These are phyloP conservation scores for Drechslerella coelobrocha DNA, from an alignment of 2,329 filamentous ascomycete species.

Conservation along the genomic window DNA sequence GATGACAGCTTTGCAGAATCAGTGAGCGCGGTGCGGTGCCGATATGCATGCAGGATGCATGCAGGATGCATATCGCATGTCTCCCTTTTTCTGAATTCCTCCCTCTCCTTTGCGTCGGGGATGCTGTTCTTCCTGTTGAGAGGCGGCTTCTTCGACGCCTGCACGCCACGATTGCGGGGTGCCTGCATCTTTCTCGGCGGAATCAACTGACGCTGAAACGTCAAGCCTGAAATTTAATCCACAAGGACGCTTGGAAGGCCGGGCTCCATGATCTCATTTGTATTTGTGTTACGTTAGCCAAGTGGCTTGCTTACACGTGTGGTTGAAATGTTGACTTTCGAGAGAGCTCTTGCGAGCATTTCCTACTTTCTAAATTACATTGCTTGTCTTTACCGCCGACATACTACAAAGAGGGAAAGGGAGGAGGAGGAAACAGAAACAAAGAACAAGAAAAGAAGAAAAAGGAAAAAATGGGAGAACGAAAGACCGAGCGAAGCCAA, in stretches of 20 bases:
- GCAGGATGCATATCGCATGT: constrained; percentile 1
- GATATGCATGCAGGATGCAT: constrained; percentile 1
- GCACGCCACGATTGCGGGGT: constrained; percentile 48
- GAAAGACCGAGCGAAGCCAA: neutral
- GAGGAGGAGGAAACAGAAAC: neutral
- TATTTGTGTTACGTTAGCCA: constrained; percentile 5
- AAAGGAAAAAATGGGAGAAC: neutral
- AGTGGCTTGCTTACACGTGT: constrained; percentile 4
- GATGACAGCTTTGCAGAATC: neutral
- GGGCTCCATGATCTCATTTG: constrained; percentile 2
- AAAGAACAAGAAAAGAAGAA: constrained; percentile 3
- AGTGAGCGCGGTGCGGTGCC: neutral
- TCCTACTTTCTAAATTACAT: neutral
- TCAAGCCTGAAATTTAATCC: constrained; percentile 13
- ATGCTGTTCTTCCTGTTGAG: neutral
- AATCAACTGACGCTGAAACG: constrained; percentile 29
- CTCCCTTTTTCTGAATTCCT: neutral
- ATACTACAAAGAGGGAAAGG: neutral
- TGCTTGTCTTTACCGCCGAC: neutral
- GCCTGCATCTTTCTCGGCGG: constrained; percentile 9
- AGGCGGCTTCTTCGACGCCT: constrained; percentile 3
- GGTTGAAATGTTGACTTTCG: too few species aligned
- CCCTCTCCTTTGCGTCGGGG: neutral
- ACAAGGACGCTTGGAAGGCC: neutral
- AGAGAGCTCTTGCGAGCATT: too few species aligned